These are phyloP conservation scores for Coprinopsis sp. DNA, from an alignment of 768 basidiomycete species.

Conservation along the genomic window DNA sequence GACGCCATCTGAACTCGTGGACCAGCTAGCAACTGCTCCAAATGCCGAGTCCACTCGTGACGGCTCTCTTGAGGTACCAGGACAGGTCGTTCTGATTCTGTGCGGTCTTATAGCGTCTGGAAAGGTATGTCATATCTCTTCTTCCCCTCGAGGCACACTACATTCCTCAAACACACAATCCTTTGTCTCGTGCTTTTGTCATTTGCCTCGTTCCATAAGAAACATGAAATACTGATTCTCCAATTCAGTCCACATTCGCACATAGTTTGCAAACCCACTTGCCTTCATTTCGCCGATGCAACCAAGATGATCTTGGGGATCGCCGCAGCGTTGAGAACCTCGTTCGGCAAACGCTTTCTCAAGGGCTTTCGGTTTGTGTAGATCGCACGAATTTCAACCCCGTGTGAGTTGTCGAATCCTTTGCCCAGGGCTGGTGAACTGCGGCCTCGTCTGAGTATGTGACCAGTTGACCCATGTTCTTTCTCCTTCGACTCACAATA, in stretches of 20 bases:
- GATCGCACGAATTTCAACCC: slow-evolving; percentile 76
- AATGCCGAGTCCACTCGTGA: too few relatives aligned
- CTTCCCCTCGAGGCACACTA: too few relatives aligned
- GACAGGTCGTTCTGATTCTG: slow-evolving; percentile 60
- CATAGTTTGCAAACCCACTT: slow-evolving; percentile 57
- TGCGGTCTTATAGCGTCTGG: slow-evolving; percentile 74
- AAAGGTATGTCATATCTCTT: slow-evolving; percentile 62
- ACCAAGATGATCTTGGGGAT: slow-evolving; percentile 75
- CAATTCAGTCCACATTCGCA: slow-evolving; percentile 60
- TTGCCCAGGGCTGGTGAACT: neutral
- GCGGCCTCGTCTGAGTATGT: neutral
- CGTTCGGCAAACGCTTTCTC: slow-evolving; percentile 44
- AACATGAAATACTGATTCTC: slow-evolving; percentile 10
- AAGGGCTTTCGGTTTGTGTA: slow-evolving; percentile 71
- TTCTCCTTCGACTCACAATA: slow-evolving; percentile 1
- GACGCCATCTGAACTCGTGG: too few relatives aligned
- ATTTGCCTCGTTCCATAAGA: too few relatives aligned
- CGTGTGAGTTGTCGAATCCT: slow-evolving; percentile 37
- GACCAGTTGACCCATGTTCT: neutral
- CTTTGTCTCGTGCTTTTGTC: too few relatives aligned
- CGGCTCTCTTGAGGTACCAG: too few relatives aligned
- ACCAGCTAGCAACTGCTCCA: too few relatives aligned
- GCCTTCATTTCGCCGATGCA: slow-evolving; percentile 65
- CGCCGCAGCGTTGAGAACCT: slow-evolving; percentile 61
- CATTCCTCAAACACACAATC: too few relatives aligned